These are phyloP conservation scores for Hymenoscyphus albidus DNA, from an alignment of 2,329 filamentous ascomycete species.

Conservation along the genomic window DNA sequence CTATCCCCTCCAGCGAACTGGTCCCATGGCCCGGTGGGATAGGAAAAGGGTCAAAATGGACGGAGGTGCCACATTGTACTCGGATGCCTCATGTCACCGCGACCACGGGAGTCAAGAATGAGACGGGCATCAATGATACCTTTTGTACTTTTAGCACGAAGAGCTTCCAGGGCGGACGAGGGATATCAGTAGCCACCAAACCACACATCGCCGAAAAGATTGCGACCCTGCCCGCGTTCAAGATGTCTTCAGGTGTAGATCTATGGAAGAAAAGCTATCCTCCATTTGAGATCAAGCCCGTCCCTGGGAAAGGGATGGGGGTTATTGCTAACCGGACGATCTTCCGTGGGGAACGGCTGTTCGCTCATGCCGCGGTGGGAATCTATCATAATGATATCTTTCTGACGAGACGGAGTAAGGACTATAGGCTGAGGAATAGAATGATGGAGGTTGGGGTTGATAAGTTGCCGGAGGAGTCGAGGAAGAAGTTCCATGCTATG, in stretches of 20 bases:
- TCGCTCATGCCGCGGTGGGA: constrained; percentile 18
- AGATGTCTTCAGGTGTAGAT: neutral
- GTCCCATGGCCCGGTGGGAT: constrained; percentile 7
- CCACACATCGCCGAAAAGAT: constrained; percentile 19
- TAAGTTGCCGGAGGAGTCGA: constrained; percentile 16
- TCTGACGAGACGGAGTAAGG: constrained; percentile 2
- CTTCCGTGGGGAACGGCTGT: constrained; percentile 16
- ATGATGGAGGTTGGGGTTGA: constrained; percentile 16
- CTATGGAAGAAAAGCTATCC: constrained; percentile 1
- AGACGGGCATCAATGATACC: neutral
- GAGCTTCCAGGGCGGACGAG: constrained; percentile 13
- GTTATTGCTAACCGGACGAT: constrained; percentile 23
- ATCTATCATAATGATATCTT: constrained; percentile 22
- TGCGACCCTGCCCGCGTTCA: constrained; percentile 12
- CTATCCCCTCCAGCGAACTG: neutral
- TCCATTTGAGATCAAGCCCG: constrained; percentile 14
- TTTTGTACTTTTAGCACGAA: constrained; percentile 19
- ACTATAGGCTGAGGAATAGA: constrained; percentile 8
- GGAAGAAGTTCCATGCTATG: constrained; percentile 14
- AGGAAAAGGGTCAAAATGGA: neutral
- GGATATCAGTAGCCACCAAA: constrained; percentile 21
- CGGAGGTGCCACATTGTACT: constrained; percentile 8
- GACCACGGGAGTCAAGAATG: neutral
- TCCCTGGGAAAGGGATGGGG: constrained; percentile 21
- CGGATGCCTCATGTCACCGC: neutral